Evolutionary conservation across 75 land plant species (phyloP), one percentile per base, ranked within the genome.

Genomic region (Picea sitchensis): DNA sequence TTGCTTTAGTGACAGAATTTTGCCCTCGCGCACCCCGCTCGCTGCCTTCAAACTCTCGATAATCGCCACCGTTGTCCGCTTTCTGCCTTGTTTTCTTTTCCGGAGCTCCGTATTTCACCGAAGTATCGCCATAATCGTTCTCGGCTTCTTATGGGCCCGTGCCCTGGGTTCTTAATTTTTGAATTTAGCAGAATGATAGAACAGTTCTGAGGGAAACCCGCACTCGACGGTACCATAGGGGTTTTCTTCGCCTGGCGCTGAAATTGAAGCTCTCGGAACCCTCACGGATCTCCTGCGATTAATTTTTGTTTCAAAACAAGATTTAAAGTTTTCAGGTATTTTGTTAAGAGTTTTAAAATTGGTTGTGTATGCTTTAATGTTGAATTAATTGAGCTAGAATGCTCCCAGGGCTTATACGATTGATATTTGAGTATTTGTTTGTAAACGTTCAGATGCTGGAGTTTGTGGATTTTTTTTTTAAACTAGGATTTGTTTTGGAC

Each of bases 1-100:
- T 36, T 68, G 72, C 72, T 13, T 44, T 38, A 44, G 72, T 14
- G 34, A 14, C 72, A 68, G 44, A 31, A 68, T 68, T 68, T 68
- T 18, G 44, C 15, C n/a, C 36, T 34, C 36, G 38, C 6, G 72
- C 34, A 18, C 13, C 31, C 14, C 17, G n/a, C 18, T 9, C 14
- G 17, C 36, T 8, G 38, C 38, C 38, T 36, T 44, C 34, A 68
- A 65, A 68, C 72, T 44, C 72, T 68, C 72, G 6, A 30, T 34
- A 31, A 30, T 14, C 8, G n/a, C 17, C 47, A 36, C 20, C 2
- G 3, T 36, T 68, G n/a, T 38, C n/a, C 44, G 36, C 18, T 5
- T 15, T 38, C 36, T 5, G 14, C 6, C 72, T 17, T 13, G 2
- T 68, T 68, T 68, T 20, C 36, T 36, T 0, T 36, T 36, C 38